Conservation (phyloP, 2,329 filamentous ascomycete genomes). For the Phoma sp. region DNA sequence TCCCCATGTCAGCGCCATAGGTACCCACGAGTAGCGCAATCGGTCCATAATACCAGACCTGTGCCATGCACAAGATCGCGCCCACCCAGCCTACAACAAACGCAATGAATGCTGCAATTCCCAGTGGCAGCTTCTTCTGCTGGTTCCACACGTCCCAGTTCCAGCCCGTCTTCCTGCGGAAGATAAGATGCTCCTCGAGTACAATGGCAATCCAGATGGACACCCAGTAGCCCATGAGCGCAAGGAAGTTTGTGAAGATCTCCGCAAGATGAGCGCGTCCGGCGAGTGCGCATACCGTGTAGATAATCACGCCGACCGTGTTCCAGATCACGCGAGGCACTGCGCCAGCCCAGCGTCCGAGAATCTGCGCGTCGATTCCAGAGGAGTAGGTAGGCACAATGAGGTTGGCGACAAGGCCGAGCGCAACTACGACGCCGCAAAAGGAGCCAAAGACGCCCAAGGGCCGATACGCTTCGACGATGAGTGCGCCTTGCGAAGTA, state of each 20-base stretch:
- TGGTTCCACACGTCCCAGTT: constrained; percentile 69
- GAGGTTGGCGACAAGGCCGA: constrained; percentile 71
- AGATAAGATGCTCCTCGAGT: constrained; percentile 67
- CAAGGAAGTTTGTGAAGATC: constrained; percentile 73
- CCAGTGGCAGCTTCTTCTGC: constrained; percentile 64
- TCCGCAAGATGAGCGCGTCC: constrained; percentile 66
- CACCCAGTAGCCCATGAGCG: constrained; percentile 75
- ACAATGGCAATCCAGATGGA: constrained; percentile 69
- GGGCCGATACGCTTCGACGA: constrained; percentile 66
- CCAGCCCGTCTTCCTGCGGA: constrained; percentile 60
- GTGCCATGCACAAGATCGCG: constrained; percentile 70
- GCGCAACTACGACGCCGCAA: constrained; percentile 68
- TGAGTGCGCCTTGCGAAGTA: constrained; percentile 67
- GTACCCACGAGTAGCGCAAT: constrained; percentile 64
- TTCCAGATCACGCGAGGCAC: constrained; percentile 72
- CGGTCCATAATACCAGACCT: constrained; percentile 73
- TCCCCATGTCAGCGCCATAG: constrained; percentile 66
- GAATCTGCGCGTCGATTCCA: constrained; percentile 71
- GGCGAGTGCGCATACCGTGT: constrained; percentile 68
- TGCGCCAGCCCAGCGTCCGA: constrained; percentile 63
- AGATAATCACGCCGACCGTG: constrained; percentile 66
- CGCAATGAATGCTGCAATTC: constrained; percentile 65
- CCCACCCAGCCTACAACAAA: constrained; percentile 71
- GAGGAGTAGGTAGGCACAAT: constrained; percentile 68
- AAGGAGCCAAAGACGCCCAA: constrained; percentile 70